phyloP scores from a whole-genome alignment of 345 rosid genomes.

The Angophora floribunda region DNA sequence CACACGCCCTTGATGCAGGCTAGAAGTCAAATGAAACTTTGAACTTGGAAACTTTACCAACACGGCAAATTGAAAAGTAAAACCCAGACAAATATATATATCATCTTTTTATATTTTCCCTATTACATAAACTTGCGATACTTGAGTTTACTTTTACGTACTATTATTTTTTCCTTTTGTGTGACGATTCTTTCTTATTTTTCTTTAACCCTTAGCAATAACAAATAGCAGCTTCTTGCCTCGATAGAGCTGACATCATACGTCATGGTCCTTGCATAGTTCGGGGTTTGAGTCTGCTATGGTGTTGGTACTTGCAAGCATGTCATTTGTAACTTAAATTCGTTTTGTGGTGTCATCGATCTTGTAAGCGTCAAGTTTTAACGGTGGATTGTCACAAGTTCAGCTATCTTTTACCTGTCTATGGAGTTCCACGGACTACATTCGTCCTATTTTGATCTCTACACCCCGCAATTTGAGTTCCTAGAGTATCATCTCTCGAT shows the following conservation, averaged over 20 bases:
- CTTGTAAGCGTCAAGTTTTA: neutral
- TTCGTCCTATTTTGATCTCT: rapidly evolving
- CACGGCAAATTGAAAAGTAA: too few species aligned
- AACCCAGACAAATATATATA: too few species aligned
- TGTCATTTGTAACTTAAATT: neutral
- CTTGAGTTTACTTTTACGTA: too few species aligned
- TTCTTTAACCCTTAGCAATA: too few species aligned
- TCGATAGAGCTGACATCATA: neutral
- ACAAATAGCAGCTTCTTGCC: neutral
- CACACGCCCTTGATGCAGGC: too few species aligned
- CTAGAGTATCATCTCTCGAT: neutral
- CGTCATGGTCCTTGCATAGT: neutral
- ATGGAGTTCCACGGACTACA: neutral
- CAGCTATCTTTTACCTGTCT: neutral
- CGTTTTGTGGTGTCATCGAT: neutral
- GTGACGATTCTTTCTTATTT: too few species aligned
- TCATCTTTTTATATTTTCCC: too few species aligned
- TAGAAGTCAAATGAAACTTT: too few species aligned
- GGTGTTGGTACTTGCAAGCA: neutral
- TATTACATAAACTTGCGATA: too few species aligned
- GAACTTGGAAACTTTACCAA: too few species aligned
- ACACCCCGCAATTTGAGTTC: neutral
- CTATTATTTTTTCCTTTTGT: too few species aligned
- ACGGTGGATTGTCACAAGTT: neutral
- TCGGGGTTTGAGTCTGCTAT: neutral